These are phyloP conservation scores for Neoconidiobolus thromboides DNA, from an alignment of 371 early-diverging fungal genomes.

Conservation along the genomic window DNA sequence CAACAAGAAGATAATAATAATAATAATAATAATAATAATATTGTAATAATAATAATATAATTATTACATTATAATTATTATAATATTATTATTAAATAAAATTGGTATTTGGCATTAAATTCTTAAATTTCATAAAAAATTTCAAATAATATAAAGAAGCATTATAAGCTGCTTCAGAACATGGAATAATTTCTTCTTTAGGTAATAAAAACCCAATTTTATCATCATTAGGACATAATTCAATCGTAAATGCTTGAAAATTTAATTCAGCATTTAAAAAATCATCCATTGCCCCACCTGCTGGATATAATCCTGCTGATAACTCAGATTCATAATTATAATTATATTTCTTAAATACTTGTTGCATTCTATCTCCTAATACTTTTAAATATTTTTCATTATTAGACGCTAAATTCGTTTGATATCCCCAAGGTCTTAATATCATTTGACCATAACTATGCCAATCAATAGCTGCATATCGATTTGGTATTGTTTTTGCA, in stretches of 20 bases:
- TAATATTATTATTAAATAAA: too few species aligned
- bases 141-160: background rate
- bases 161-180: background rate
- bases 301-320: background rate
- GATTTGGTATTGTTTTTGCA: constrained; percentile 19
- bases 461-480: constrained; percentile 33
- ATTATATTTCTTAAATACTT: background rate
- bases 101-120: background rate
- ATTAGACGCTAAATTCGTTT: background rate
- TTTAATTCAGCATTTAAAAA: background rate
- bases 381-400: background rate
- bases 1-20: too few species aligned
- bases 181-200: background rate
- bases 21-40: too few species aligned
- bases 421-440: background rate
- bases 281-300: background rate
- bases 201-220: background rate
- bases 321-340: background rate
- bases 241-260: background rate
- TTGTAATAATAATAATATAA: too few species aligned
- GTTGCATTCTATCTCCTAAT: background rate
- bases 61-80: too few species aligned
- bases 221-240: constrained; percentile 1
- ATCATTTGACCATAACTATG: constrained; percentile 18
- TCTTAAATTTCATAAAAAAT: background rate